phyloP scores from a whole-genome alignment of 805 yeast species.

The Saturnispora besseyi region DNA sequence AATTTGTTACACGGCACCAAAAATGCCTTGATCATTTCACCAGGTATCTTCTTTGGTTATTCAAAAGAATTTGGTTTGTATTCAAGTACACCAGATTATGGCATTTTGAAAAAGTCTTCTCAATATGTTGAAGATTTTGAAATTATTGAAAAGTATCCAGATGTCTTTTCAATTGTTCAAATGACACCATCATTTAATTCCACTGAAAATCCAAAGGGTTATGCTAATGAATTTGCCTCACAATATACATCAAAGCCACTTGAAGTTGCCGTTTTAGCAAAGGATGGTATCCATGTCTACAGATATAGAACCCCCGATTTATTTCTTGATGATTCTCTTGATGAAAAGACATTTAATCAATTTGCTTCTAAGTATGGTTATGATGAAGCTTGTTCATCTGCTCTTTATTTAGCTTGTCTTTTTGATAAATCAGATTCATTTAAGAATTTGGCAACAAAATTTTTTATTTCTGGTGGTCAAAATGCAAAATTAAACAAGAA shows the following conservation, averaged over 20 bases:
- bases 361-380: slow-evolving; percentile 76
- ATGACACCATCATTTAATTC: slow-evolving; percentile 65
- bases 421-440: slow-evolving; percentile 47
- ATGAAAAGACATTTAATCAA: slow-evolving; percentile 55
- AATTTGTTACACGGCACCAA: slow-evolving; percentile 48
- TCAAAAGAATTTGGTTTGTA: slow-evolving; percentile 43
- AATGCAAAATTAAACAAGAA: slow-evolving; percentile 35
- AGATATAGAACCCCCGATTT: slow-evolving; percentile 75
- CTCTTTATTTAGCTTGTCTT: slow-evolving; percentile 76
- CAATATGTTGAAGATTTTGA: slow-evolving; percentile 77
- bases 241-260: slow-evolving; percentile 65
- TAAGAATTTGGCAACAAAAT: slow-evolving; percentile 39
- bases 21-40: slow-evolving; percentile 58
- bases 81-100: slow-evolving; percentile 78
- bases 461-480: slow-evolving; percentile 46
- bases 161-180: slow-evolving; percentile 65
- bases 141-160: slow-evolving; percentile 44
- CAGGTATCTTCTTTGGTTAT: slow-evolving; percentile 78
- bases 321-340: slow-evolving; percentile 55
- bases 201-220: slow-evolving; percentile 68
- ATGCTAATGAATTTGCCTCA: slow-evolving; percentile 77
- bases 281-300: slow-evolving; percentile 65
- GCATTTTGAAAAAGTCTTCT: slow-evolving; percentile 64
- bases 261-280: slow-evolving; percentile 75
- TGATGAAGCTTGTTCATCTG: slow-evolving; percentile 84